Base-by-base conservation (phyloP, 768 basidiomycete species). In the Russula vinacea region DNA sequence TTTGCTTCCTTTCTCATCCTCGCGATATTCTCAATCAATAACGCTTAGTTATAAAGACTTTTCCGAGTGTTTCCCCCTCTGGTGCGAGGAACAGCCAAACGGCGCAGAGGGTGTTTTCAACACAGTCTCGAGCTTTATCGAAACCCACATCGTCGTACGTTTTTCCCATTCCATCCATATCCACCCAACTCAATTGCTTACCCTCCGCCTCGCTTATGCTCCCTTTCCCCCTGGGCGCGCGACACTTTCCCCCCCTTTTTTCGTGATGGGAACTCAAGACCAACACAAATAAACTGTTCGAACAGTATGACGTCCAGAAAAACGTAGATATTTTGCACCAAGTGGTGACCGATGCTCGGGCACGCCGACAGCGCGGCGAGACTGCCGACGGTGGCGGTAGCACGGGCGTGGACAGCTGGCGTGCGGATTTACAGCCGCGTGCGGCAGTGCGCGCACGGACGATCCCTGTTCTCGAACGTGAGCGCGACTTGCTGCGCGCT, bases 301-400 rank as follows among this genome's bases (percentile, higher is more conserved):
- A 78, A 33, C 81, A 87, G 60, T 86, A 88, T 69, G 78, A 83
- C 56, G 84, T 88, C 1, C 83, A 83, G 67, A 84, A 86, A 51
- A 87, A 83, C 67, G 81, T 92, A 37, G 89, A 92, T 71, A 79
- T 78, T 4, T 78, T 92, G 14, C 89, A 92, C 65, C 78, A 79
- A 13, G 81, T 89, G 16, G 84, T 92, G 1, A 83, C 78, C 13
- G 89, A 89, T 37, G 90, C 89, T 0, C 67, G 85, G 72, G 70
- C 81, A 26, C 83, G 85, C 58, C 79, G 78, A 40, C 77, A 78
- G 52, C 78, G 79, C 8, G 79, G 73, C 4, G 74, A 74, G 32
- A 77, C 78, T 0, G n/a, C n/a, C n/a, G n/a, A n/a, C n/a, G 56
- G 56, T 2, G 56, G 2, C 6, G 8, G 56, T 9, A 11, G 11